Evolutionary conservation across 768 basidiomycete species (phyloP).

Genomic region (Amanita pseudoporphyria): DNA sequence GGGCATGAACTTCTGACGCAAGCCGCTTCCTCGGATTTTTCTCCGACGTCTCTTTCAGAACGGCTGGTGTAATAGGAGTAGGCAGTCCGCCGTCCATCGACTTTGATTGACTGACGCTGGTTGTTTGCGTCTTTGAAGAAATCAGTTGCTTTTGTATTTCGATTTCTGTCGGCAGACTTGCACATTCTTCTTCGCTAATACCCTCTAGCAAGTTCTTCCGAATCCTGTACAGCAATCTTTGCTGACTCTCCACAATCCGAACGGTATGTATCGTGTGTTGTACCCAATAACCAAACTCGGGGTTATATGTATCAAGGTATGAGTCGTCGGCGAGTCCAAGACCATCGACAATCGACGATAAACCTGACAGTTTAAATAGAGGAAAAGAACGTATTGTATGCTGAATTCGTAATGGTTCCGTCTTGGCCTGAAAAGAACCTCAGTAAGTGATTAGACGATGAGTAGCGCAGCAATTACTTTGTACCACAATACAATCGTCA

Average conservation of each 20-base stretch:
- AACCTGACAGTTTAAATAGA: constrained; percentile 47
- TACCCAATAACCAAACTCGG: constrained; percentile 50
- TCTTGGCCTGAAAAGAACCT: constrained; percentile 27
- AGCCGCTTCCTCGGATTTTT: constrained; percentile 16
- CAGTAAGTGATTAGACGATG: not conserved
- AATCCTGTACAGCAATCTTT: constrained; percentile 52
- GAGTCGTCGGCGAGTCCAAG: constrained; percentile 41
- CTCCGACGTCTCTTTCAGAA: constrained; percentile 16
- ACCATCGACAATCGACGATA: constrained; percentile 42
- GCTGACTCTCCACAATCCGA: constrained; percentile 47
- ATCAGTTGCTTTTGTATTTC: constrained; percentile 25
- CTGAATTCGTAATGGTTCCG: constrained; percentile 47
- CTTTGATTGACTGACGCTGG: constrained; percentile 2
- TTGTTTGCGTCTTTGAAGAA: constrained; percentile 12
- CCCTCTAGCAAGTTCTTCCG: constrained; percentile 51
- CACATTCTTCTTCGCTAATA: constrained; percentile 47
- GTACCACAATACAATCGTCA: constrained; percentile 65
- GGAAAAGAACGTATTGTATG: constrained; percentile 56
- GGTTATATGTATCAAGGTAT: constrained; percentile 54
- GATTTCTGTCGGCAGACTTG: constrained; percentile 46
- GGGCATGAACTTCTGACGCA: constrained; percentile 11
- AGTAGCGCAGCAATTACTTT: constrained; percentile 29
- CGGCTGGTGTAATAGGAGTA: constrained; percentile 10
- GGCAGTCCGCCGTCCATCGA: constrained; percentile 9
- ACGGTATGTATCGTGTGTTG: constrained; percentile 55